Base-by-base conservation (phyloP, 1,284 basidiomycete genomes). In the Ceratobasidium sp. region DNA sequence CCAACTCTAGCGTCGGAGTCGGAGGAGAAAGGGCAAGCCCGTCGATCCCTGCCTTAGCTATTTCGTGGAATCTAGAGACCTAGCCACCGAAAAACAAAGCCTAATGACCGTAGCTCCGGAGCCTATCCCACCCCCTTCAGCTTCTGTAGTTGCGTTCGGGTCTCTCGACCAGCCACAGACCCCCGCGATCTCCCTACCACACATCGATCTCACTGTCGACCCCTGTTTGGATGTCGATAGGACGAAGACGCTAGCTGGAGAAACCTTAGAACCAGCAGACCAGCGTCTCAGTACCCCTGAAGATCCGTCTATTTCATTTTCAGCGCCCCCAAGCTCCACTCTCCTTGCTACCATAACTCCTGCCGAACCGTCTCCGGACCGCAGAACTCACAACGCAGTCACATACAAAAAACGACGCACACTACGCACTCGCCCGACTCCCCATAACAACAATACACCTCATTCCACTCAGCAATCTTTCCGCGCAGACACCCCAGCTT, bases 321-420 rank as follows among this genome's bases (percentile, higher is more conserved):
- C 58, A 61, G 28, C 58, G 28, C 38, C 8, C 11, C 35, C 43
- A 14, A 43, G 58, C 14, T 44, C 26, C 58, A 61, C 58, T 13
- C 58, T 43, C 18, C 58, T 61, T 16, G 58, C 58, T 5, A 43
- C 41, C 38, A 38, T 44, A 26, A 63, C 32, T 26, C 55, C 52
- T 28, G 66, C 28, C 21, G 50, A 69, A 32, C 41, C 18, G 6
- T 18, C 18, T n/a, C 23, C 66, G 43, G 32, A 23, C 21, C 66
- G 66, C 3, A 35, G 52, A 4, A 52, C 21, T 18, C 66, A 58
- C 41, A 69, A 69, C n/a, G 26, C 43, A 13, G 46, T 43, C 3
- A 69, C 66, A 3, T 69, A 69, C 54, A 69, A 69, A 57, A 52
- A 43, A 26, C 50, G n/a, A 35, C 50, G 66, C 18, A 44, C 66